Evolutionary conservation across 2,329 filamentous ascomycete genomes (phyloP), one percentile per base, ranked within the genome.

Genomic region (Colletotrichum falcatum): DNA sequence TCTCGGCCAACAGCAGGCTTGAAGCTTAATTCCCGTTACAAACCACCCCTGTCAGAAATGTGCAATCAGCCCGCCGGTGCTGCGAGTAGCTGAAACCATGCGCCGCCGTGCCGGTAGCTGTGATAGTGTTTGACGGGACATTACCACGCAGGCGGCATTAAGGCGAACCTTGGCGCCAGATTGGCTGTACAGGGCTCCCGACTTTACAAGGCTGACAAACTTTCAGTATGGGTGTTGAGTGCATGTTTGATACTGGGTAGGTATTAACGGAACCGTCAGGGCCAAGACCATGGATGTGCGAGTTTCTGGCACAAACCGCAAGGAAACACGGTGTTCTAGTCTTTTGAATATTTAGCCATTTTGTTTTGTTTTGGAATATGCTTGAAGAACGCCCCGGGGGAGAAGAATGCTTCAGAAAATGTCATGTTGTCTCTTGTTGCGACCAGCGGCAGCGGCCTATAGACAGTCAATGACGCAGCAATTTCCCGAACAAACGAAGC

Each of bases 111-210:
- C 14, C 11, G 12, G 26, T 4, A 30, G 3, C 6, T 20, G 26
- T 3, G 30, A 7, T 33, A n/a, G 3, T 51, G 11, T 3, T 49
- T 16, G 48, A 20, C 4, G 14, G 26, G 16, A 11, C 16, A 18
- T n/a, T n/a, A n/a, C n/a, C n/a, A n/a, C n/a, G 6, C 2, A 2
- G 16, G 23, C 20, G 16, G 3, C 9, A 4, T 30, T 6, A 1
- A 14, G 48, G 20, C 20, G 26, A 51, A 51, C 7, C 16, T 30
- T 18, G 14, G 30, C 1, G 18, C 16, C 26, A 9, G 20, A 11
- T 9, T 14, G 7, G 26, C 6, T 2, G 44, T 26, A 28, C 3
- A 30, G 7, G 5, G 1, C 26, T 28, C 14, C 26, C 30, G 4
- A 30, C 23, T 51, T 51, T 20, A 30, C 48, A 28, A 8, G 26